These are phyloP conservation scores for Bromus sterilis DNA, from an alignment of 176 grass and related monocot genomes.

Conservation along the genomic window DNA sequence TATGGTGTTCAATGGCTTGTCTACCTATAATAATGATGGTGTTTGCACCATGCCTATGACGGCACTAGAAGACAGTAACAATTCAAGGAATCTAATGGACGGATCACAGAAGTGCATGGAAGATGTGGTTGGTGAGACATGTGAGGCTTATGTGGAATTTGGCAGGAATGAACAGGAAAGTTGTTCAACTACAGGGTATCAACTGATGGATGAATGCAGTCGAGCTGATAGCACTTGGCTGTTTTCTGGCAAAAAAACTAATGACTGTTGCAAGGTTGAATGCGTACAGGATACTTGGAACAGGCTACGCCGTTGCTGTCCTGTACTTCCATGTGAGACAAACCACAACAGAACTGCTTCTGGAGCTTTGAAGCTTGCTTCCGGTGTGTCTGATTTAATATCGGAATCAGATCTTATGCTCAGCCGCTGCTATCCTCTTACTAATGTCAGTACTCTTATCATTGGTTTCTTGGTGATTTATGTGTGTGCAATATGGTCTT, in stretches of 20 bases:
- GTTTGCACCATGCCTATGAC: background rate
- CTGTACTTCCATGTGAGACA: slow-evolving; percentile 39
- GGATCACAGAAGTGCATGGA: slow-evolving; percentile 20
- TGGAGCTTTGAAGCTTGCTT: slow-evolving; percentile 54
- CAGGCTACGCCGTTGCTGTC: slow-evolving; percentile 40
- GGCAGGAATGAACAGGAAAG: slow-evolving; percentile 33
- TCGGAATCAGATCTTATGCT: slow-evolving; percentile 83
- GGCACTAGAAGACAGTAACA: slow-evolving; percentile 18
- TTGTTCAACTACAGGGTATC: slow-evolving; percentile 46
- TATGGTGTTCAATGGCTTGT: slow-evolving; percentile 31
- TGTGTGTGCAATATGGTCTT: slow-evolving; percentile 11
- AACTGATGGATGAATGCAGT: slow-evolving; percentile 91
- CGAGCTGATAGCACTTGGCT: slow-evolving; percentile 45
- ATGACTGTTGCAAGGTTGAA: slow-evolving; percentile 34
- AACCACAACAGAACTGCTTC: slow-evolving; percentile 36
- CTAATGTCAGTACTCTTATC: slow-evolving; percentile 38
- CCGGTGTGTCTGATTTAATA: slow-evolving; percentile 53
- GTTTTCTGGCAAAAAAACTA: slow-evolving; percentile 34
- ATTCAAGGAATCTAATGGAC: slow-evolving; percentile 4
- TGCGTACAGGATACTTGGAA: slow-evolving; percentile 74
- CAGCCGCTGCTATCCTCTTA: slow-evolving; percentile 38
- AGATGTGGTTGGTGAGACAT: slow-evolving; percentile 35
- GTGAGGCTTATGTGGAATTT: slow-evolving; percentile 43
- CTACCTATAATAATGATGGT: background rate
- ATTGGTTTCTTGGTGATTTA: slow-evolving; percentile 4